Conservation (phyloP, 257 asterid genomes). For the Capsicum chinense region DNA sequence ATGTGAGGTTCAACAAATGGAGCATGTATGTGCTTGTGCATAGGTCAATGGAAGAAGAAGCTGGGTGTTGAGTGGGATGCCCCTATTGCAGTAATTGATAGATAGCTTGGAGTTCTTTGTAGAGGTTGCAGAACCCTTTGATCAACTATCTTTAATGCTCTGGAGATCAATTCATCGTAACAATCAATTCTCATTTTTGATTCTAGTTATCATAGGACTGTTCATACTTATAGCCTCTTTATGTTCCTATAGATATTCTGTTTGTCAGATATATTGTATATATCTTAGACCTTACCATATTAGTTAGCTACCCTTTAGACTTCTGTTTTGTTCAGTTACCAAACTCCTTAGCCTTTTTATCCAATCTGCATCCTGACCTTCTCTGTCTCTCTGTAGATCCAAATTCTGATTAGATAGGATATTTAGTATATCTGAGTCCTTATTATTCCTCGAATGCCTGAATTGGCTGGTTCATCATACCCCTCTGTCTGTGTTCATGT, state of each 20-base stretch:
- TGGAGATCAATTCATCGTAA: not conserved
- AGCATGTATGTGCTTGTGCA: not conserved
- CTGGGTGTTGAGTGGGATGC: slow-evolving; percentile 31
- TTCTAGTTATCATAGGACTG: not conserved
- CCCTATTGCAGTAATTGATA: slow-evolving; percentile 2
- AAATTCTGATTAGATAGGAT: slow-evolving; percentile 21
- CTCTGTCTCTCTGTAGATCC: slow-evolving; percentile 6
- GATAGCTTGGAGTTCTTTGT: slow-evolving; percentile 19
- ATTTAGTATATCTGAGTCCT: slow-evolving; percentile 19
- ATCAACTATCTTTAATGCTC: not conserved
- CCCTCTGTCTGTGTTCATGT: not conserved
- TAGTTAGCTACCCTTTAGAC: not conserved
- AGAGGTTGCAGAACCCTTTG: not conserved
- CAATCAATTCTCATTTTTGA: slow-evolving; percentile 7
- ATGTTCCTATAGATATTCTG: not conserved
- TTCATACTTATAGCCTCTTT: slow-evolving; percentile 19
- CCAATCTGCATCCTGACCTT: not conserved
- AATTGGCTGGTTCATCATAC: slow-evolving; percentile 32
- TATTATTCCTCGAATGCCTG: slow-evolving; percentile 31
- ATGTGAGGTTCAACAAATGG: not conserved
- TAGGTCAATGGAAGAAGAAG: slow-evolving; percentile 40
- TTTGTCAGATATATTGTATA: slow-evolving; percentile 23
- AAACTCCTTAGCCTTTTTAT: slow-evolving; percentile 14
- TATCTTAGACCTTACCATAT: slow-evolving; percentile 22
- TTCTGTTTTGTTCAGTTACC: slow-evolving; percentile 16